These are phyloP conservation scores for Cinnamomum micranthum DNA, from an alignment of 164 flowering plant species.

Conservation along the genomic window DNA sequence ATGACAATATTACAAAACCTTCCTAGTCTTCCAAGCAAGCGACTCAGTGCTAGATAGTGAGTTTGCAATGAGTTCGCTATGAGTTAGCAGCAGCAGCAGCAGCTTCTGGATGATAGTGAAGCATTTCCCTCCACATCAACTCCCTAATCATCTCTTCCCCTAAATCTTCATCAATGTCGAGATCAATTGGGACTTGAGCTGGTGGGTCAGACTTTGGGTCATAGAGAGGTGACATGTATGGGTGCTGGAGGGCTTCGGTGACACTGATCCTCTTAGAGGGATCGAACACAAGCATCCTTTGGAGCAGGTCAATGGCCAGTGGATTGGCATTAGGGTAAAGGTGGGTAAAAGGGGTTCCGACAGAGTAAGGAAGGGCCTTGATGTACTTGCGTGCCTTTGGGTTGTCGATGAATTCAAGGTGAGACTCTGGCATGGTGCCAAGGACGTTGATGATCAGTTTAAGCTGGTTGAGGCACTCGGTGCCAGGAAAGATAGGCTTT, in stretches of 20 bases:
- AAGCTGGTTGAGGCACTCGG: conserved; percentile 86
- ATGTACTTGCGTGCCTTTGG: conserved; percentile 68
- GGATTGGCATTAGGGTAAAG: conserved; percentile 74
- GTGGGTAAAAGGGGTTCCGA: conserved; percentile 45
- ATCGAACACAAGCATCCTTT: conserved; percentile 81
- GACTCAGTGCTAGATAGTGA: too few species aligned
- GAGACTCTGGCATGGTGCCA: conserved; percentile 69
- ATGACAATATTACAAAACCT: too few species aligned
- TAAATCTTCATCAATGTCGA: conserved; percentile 74
- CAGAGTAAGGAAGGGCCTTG: conserved; percentile 56
- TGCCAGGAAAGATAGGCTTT: conserved; percentile 83
- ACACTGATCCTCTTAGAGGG: conserved; percentile 86
- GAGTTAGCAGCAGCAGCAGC: background rate
- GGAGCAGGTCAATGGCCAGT: conserved; percentile 69
- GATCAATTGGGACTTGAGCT: conserved; percentile 68
- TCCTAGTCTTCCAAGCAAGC: too few species aligned
- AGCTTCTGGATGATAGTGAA: conserved; percentile 74
- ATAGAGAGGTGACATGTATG: conserved; percentile 74
- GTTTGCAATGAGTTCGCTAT: background rate
- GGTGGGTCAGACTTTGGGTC: conserved; percentile 70
- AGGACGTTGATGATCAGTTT: conserved; percentile 75
- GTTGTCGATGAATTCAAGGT: conserved; percentile 77
- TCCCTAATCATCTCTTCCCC: conserved; percentile 78
- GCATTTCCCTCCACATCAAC: conserved; percentile 82
- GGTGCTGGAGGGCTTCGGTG: conserved; percentile 81